A percentile compares a stretch with the other conserved stretches of the same genome.
These are phyloP conservation scores for Rhododendron molle DNA, from an alignment of 148 eudicot genomes.

Conservation along the genomic window DNA sequence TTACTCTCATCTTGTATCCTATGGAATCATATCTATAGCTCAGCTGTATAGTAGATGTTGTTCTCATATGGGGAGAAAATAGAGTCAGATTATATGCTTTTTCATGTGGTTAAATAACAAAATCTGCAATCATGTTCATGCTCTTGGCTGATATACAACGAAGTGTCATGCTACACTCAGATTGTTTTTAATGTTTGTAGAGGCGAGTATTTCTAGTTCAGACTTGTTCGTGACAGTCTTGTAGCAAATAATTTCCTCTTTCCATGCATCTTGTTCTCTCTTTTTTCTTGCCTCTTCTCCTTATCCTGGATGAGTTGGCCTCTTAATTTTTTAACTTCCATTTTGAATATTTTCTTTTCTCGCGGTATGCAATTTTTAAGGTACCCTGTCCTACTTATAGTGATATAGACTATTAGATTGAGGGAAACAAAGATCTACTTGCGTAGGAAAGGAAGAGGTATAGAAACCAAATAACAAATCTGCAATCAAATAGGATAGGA, in stretches of 20 bases:
- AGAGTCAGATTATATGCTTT: constrained; percentile 23
- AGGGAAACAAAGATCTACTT: background rate
- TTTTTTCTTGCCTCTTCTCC: background rate
- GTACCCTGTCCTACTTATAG: background rate
- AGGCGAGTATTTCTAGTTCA: background rate
- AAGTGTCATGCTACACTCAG: background rate
- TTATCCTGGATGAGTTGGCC: background rate
- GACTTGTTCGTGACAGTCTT: too few species aligned
- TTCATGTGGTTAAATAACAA: background rate
- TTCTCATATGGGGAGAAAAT: constrained; percentile 12
- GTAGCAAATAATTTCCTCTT: too few species aligned
- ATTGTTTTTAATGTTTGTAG: background rate
- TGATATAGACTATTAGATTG: background rate
- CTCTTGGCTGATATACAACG: background rate
- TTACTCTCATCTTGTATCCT: constrained; percentile 14
- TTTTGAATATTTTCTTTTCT: background rate
- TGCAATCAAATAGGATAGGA: too few species aligned
- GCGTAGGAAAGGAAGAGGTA: background rate
- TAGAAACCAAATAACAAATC: too few species aligned
- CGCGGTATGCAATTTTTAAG: background rate
- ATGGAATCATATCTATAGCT: constrained; percentile 29
- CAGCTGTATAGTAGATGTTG: constrained; percentile 45
- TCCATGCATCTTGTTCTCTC: background rate
- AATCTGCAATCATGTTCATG: background rate
- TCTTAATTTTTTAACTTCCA: background rate